Percentiles rank a stretch among this genome's conserved stretches.
Evolutionary conservation across 148 eudicot species (phyloP).

Genomic region (Chenopodium suecicum): DNA sequence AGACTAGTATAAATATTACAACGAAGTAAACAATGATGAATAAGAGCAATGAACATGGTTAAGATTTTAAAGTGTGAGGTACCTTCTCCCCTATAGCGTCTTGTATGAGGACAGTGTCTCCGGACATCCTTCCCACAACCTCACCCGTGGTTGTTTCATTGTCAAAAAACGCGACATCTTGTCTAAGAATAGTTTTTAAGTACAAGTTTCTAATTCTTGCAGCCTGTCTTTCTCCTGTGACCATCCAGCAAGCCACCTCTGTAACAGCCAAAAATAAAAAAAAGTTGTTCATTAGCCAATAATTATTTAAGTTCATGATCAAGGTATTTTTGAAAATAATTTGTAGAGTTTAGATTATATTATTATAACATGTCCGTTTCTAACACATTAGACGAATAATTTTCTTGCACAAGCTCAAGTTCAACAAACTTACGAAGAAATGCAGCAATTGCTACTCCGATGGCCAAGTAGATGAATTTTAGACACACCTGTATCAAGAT

Average conservation of each 20-base stretch:
- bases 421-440: slow-evolving; percentile 53
- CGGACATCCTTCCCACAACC: slow-evolving; percentile 77
- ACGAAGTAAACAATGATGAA: background rate
- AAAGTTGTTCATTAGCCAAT: background rate
- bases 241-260: slow-evolving; percentile 83
- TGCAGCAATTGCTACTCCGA: slow-evolving; percentile 54
- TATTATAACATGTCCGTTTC: too few species aligned
- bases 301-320: background rate
- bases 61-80: background rate
- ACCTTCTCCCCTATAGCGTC: slow-evolving; percentile 86
- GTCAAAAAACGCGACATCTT: slow-evolving; percentile 70
- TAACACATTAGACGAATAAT: too few species aligned
- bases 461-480: slow-evolving; percentile 55
- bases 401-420: background rate
- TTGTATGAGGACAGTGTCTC: slow-evolving; percentile 72
- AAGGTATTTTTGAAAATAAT: background rate
- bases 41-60: background rate
- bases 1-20: background rate
- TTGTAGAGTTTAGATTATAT: background rate
- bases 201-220: slow-evolving; percentile 62
- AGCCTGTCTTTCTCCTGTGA: slow-evolving; percentile 77
- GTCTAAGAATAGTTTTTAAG: slow-evolving; percentile 59
- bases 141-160: slow-evolving; percentile 78
- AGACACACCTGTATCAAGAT: slow-evolving; percentile 42
- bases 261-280: background rate